Percentiles rank a stretch among this genome's conserved stretches.
Evolutionary conservation across 2,329 filamentous ascomycete genomes (phyloP).

Genomic region (Sporothrix pallida): DNA sequence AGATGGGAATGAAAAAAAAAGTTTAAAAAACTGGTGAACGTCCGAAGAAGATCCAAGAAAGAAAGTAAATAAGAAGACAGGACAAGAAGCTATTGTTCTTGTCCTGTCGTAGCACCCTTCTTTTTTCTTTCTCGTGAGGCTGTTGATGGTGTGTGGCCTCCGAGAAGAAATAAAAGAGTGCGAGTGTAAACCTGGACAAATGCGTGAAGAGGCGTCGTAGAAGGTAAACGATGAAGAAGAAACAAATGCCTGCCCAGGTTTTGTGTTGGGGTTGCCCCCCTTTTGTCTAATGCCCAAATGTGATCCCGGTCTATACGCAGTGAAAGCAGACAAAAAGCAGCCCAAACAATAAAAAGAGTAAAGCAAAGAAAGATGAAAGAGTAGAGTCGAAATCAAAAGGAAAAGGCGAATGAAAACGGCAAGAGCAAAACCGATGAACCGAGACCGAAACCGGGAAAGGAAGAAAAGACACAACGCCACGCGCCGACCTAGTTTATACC

Average conservation of each 20-base stretch:
- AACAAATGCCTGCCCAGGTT: conserved; percentile 18
- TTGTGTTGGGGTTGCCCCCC: neutral
- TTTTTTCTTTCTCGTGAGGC: neutral
- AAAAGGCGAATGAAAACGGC: neutral
- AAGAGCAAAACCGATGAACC: neutral
- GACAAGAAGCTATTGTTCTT: conserved; percentile 10
- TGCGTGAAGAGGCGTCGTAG: neutral
- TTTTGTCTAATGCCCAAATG: conserved; percentile 26
- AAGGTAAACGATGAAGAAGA: neutral
- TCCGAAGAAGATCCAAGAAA: neutral
- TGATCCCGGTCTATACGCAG: conserved; percentile 11
- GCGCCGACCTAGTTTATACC: conserved; percentile 8
- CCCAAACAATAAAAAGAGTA: neutral
- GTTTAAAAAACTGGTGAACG: neutral
- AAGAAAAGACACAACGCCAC: neutral
- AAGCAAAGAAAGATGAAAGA: neutral
- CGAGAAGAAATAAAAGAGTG: neutral
- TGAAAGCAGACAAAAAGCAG: neutral
- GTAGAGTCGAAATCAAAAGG: neutral
- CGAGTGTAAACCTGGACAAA: conserved; percentile 3
- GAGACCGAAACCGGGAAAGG: neutral
- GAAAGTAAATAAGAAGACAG: neutral
- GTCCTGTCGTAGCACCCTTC: neutral
- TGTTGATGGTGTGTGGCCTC: neutral
- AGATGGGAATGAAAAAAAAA: neutral